phyloP scores from a whole-genome alignment of 1,284 basidiomycete genomes.

The Pascua guehoae region DNA sequence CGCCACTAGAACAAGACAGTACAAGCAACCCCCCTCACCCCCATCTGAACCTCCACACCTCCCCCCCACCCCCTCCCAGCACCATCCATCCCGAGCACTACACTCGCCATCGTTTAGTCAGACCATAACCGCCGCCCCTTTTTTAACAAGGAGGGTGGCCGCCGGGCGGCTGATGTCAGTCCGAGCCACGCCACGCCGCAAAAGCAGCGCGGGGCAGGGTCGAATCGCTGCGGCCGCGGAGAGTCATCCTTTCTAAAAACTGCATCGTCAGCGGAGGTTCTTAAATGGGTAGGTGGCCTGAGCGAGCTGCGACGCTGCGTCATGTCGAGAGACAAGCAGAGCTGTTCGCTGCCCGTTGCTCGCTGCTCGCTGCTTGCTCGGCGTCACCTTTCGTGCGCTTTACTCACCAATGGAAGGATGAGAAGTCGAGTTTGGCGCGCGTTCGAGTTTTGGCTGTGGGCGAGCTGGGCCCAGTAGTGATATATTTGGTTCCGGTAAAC shows the following conservation, averaged over 20 bases:
- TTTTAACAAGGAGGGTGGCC: constrained; percentile 41
- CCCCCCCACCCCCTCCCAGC: too few relatives aligned
- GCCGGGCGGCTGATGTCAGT: constrained; percentile 38
- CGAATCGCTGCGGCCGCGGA: constrained; percentile 34
- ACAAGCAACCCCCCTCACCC: too few relatives aligned
- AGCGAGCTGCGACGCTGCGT: too few relatives aligned
- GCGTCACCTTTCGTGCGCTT: neutral
- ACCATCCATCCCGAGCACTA: too few relatives aligned
- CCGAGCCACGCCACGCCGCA: constrained; percentile 16
- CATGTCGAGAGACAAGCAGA: too few relatives aligned
- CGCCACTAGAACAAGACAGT: too few relatives aligned
- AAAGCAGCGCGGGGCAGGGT: constrained; percentile 16
- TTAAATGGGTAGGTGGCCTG: too few relatives aligned
- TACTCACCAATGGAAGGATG: constrained; percentile 30
- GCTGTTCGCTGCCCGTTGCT: neutral
- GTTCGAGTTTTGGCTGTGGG: too few relatives aligned
- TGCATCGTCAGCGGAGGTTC: constrained; percentile 10
- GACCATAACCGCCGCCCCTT: constrained; percentile 38
- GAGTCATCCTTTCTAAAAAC: constrained; percentile 36
- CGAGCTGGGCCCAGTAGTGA: too few relatives aligned
- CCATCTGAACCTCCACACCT: too few relatives aligned
- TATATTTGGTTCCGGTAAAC: too few relatives aligned
- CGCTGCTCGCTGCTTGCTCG: neutral
- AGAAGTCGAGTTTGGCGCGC: neutral
- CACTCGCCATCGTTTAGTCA: constrained; percentile 24